phyloP scores from a whole-genome alignment of 768 basidiomycete species.

The Lactarius sp. region DNA sequence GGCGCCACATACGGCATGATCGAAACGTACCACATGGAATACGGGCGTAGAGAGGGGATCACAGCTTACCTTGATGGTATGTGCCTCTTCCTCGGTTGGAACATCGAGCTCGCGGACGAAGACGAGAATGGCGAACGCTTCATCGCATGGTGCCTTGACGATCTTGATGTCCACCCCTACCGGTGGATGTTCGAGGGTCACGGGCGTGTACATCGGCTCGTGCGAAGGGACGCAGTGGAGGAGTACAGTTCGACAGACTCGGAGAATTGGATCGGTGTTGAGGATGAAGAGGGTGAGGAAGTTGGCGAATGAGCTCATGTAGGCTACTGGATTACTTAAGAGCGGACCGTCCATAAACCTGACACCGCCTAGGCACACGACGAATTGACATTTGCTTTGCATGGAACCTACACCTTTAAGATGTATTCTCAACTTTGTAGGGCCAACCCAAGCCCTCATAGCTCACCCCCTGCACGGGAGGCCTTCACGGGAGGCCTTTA shows the following conservation, averaged over 20 bases:
- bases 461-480: too few species aligned
- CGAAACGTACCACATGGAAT: conserved; percentile 48
- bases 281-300: conserved; percentile 9
- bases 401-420: background rate
- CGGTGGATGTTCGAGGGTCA: conserved; percentile 36
- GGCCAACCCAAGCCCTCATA: too few species aligned
- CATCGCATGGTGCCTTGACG: conserved; percentile 39
- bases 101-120: conserved; percentile 44
- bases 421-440: background rate
- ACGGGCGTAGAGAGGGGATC: conserved; percentile 52
- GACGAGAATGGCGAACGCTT: conserved; percentile 40
- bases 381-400: background rate
- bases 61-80: conserved; percentile 38
- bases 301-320: conserved; percentile 2
- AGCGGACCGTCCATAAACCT: background rate
- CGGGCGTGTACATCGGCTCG: conserved; percentile 14
- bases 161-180: conserved; percentile 42
- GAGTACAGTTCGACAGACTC: conserved; percentile 20
- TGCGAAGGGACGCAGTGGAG: conserved; percentile 18
- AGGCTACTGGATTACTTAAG: background rate
- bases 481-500: too few species aligned
- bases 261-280: conserved; percentile 22
- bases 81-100: conserved; percentile 65
- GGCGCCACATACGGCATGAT: conserved; percentile 60
- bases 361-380: background rate